Evolutionary conservation across 2,329 filamentous ascomycete species (phyloP).

Genomic region (Colletotrichum eleusines): DNA sequence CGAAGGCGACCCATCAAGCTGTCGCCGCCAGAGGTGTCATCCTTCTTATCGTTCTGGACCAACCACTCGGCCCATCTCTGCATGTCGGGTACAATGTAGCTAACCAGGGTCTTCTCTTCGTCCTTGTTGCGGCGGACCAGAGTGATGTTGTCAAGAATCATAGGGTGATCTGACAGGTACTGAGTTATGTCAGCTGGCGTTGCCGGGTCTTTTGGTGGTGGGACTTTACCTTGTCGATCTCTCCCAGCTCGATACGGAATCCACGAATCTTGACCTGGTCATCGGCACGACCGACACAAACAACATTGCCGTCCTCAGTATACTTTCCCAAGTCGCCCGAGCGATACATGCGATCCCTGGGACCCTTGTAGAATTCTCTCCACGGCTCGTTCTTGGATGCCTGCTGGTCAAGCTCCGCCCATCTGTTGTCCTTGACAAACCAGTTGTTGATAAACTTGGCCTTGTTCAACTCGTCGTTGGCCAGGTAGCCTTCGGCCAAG

Average conservation of each 20-base stretch:
- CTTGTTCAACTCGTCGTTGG: slow-evolving; percentile 58
- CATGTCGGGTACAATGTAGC: slow-evolving; percentile 82
- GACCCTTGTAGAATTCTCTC: slow-evolving; percentile 82
- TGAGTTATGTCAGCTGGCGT: slow-evolving; percentile 25
- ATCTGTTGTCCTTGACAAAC: slow-evolving; percentile 82
- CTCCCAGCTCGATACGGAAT: slow-evolving; percentile 93
- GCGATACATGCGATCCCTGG: slow-evolving; percentile 86
- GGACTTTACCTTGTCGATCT: slow-evolving; percentile 73
- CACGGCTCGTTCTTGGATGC: slow-evolving; percentile 73
- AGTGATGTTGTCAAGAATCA: slow-evolving; percentile 58
- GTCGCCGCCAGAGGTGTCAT: slow-evolving; percentile 1
- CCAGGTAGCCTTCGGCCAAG: slow-evolving; percentile 73
- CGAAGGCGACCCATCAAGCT: slow-evolving; percentile 4
- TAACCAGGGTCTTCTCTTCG: slow-evolving; percentile 88
- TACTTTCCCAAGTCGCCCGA: slow-evolving; percentile 89
- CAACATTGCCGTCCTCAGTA: slow-evolving; percentile 73
- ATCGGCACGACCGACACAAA: slow-evolving; percentile 83
- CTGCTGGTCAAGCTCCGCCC: slow-evolving; percentile 72
- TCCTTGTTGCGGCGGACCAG: slow-evolving; percentile 85
- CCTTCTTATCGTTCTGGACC: slow-evolving; percentile 61
- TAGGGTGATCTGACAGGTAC: slow-evolving; percentile 1
- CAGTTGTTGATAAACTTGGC: slow-evolving; percentile 87
- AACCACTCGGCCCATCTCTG: slow-evolving; percentile 31
- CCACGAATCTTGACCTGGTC: slow-evolving; percentile 96
- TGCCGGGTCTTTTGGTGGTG: background rate